Conservation (phyloP, 257 asterid species). For the Solanum chilense region DNA sequence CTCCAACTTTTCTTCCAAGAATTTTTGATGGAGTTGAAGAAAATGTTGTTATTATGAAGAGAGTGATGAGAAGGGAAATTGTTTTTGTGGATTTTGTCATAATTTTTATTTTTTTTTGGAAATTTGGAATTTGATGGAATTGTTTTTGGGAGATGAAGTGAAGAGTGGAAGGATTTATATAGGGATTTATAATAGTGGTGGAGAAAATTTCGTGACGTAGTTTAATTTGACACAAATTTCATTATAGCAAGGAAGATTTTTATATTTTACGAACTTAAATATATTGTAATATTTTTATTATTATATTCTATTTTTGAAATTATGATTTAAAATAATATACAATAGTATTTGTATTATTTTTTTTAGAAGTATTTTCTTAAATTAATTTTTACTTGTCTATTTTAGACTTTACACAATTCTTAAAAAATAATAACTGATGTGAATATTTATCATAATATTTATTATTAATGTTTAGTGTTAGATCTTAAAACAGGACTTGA, state of each 20-base stretch:
- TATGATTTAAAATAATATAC: background rate
- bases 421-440: accelerated
- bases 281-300: background rate
- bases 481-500: too few species aligned
- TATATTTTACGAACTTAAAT: background rate
- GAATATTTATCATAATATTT: too few species aligned
- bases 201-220: background rate
- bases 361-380: background rate
- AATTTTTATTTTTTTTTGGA: background rate
- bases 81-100: background rate
- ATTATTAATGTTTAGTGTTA: too few species aligned
- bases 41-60: slow-evolving; percentile 1
- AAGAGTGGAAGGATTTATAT: background rate
- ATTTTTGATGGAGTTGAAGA: background rate
- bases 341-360: background rate
- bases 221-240: too few species aligned
- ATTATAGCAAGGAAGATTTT: too few species aligned
- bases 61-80: background rate
- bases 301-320: background rate
- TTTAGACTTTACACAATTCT: accelerated
- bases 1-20: slow-evolving; percentile 30
- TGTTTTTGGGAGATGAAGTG: background rate
- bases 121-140: background rate
- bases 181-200: background rate
- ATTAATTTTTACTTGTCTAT: too few species aligned